A percentile compares a stretch with the other conserved stretches of the same genome.
phyloP scores from a whole-genome alignment of 768 basidiomycete species.

The Leucocoprinus birnbaumii region DNA sequence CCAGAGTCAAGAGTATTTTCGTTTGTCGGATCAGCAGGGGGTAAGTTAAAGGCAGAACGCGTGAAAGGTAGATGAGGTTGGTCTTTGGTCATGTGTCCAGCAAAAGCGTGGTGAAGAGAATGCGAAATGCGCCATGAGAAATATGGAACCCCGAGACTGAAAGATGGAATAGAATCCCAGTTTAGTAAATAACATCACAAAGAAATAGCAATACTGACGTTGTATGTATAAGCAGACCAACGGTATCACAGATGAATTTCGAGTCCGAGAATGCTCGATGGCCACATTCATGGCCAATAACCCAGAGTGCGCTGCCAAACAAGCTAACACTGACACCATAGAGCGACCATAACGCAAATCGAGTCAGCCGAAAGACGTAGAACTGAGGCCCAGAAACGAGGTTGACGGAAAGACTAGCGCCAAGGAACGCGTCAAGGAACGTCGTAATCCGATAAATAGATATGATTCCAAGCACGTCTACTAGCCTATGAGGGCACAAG shows the following conservation, averaged over 20 bases:
- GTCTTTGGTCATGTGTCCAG: conserved; percentile 90
- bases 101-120: conserved; percentile 93
- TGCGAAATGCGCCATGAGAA: conserved; percentile 96
- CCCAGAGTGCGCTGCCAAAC: conserved; percentile 93
- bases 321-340: conserved; percentile 84
- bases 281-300: conserved; percentile 92
- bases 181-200: conserved; percentile 16
- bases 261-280: conserved; percentile 96
- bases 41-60: conserved; percentile 67
- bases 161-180: conserved; percentile 16
- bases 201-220: conserved; percentile 49
- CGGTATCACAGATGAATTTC: conserved; percentile 85
- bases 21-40: conserved; percentile 59
- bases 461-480: conserved; percentile 72
- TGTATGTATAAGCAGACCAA: conserved; percentile 92
- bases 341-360: conserved; percentile 70
- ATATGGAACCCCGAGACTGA: conserved; percentile 92
- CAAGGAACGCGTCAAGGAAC: conserved; percentile 61
- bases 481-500: conserved; percentile 43
- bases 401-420: conserved; percentile 45
- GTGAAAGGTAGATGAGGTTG: conserved; percentile 95
- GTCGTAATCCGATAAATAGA: conserved; percentile 64
- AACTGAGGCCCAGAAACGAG: conserved; percentile 68
- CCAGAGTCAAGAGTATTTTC: conserved; percentile 66
- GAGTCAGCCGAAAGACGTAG: conserved; percentile 55